phyloP scores from a whole-genome alignment of 2,329 filamentous ascomycete genomes.

The Bipolaris gigantea region DNA sequence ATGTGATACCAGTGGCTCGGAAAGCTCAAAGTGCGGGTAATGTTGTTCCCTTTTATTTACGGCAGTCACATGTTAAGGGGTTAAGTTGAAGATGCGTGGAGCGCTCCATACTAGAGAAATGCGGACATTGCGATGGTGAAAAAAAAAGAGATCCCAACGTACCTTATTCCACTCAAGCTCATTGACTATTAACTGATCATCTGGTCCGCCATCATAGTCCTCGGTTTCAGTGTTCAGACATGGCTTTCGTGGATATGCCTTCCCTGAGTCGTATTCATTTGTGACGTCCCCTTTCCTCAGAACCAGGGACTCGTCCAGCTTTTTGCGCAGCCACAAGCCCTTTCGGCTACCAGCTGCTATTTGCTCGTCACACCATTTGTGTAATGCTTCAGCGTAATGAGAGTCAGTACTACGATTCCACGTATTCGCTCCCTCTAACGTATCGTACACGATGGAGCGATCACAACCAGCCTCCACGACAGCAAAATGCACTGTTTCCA shows the following conservation, averaged over 20 bases:
- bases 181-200: slow-evolving; percentile 22
- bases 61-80: background rate
- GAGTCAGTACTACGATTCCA: slow-evolving; percentile 13
- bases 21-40: background rate
- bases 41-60: background rate
- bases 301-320: slow-evolving; percentile 25
- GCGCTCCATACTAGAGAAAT: background rate
- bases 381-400: slow-evolving; percentile 23
- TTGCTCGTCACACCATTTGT: slow-evolving; percentile 35
- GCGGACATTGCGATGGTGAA: background rate
- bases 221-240: slow-evolving; percentile 17
- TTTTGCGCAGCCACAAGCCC: slow-evolving; percentile 31
- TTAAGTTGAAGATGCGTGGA: background rate
- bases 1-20: background rate
- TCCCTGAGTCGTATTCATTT: too few species aligned
- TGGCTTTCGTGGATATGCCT: background rate
- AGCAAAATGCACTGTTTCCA: slow-evolving; percentile 31
- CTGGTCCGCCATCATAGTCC: slow-evolving; percentile 23
- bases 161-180: slow-evolving; percentile 36
- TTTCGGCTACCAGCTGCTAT: slow-evolving; percentile 25
- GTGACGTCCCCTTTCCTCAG: background rate
- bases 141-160: slow-evolving; percentile 6
- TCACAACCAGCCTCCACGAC: slow-evolving; percentile 36
- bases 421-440: slow-evolving; percentile 22
- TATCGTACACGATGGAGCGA: slow-evolving; percentile 38